Evolutionary conservation across 257 asterid genomes (phyloP), one percentile per base, ranked within the genome.

Genomic region (Jacaranda mimosifolia): DNA sequence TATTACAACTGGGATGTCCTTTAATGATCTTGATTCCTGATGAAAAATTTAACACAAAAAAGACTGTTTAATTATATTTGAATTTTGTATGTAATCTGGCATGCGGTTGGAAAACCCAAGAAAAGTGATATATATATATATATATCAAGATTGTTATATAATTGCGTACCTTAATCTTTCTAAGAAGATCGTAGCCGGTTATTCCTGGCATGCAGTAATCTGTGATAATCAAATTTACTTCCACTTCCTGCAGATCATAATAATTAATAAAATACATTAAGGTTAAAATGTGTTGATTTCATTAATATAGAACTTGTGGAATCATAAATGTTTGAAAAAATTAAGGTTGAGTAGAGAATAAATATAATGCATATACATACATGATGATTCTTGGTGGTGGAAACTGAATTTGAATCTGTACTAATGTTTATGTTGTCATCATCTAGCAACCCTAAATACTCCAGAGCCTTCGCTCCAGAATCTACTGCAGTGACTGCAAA

Each of bases 121-220:
- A 71, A 10, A 40, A 65, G 45, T 17, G 46, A 6, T n/a, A n/a
- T n/a, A n/a, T n/a, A n/a, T n/a, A n/a, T 40, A 40, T 40, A 8
- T 40, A 3, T 40, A 12, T 32, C 1, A 10, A 15, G 36, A 48
- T 7, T 2, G 13, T 6, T 66, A n/a, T n/a, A n/a, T n/a, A n/a
- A n/a, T n/a, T n/a, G n/a, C n/a, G n/a, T n/a, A 88, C 92, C 92
- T 88, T 88, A 32, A 88, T 82, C 77, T 87, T 89, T 67, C 79
- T 79, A 4, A 89, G 83, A 55, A 89, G 87, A 68, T 89, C 91
- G 58, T 85, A 89, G 26, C 93, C 93, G 9, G 87, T 89, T 70
- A 89, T 83, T 58, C 86, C 91, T 2, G 91, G 93, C 93, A 89
- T 88, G 78, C 88, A 80, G 75, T 88, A 88, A 62, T 88, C 92